A percentile compares a stretch with the other conserved stretches of the same genome.
phyloP scores from a whole-genome alignment of 23 red algal genomes.

The Agarophyton chilense region DNA sequence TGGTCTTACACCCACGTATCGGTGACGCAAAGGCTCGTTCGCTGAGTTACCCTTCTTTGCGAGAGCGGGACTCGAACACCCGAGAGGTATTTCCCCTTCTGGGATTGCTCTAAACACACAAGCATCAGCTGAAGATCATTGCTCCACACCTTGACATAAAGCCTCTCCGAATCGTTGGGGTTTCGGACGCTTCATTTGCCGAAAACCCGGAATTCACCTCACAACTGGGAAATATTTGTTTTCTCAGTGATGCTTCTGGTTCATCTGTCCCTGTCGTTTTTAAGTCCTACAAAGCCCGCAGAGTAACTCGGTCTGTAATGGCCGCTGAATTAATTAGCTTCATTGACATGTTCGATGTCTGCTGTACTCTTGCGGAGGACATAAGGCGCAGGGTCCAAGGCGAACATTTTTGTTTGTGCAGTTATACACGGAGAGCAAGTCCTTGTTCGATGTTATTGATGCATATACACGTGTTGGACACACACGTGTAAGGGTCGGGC shows the following conservation, averaged over 20 bases:
- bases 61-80: no score
- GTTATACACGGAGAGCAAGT: neutral
- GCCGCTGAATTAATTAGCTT: neutral
- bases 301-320: neutral
- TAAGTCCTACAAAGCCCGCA: neutral
- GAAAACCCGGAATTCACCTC: slow-evolving; percentile 1
- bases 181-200: slow-evolving; percentile 49
- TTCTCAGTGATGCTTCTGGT: neutral
- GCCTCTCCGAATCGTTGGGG: neutral
- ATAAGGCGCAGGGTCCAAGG: neutral
- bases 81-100: no score
- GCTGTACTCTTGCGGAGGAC: neutral
- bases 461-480: no score
- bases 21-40: no score
- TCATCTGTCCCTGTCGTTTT: neutral
- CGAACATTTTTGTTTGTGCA: neutral
- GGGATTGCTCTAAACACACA: no score
- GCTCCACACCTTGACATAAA: neutral
- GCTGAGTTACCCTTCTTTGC: no score
- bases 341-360: slow-evolving; percentile 3
- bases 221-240: slow-evolving; percentile 3
- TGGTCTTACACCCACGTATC: no score
- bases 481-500: no score
- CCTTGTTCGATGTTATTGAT: slow-evolving; percentile 22
- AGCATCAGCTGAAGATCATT: neutral